These are phyloP conservation scores for Cystobasidium pallidum DNA, from an alignment of 1,284 basidiomycete genomes.

Conservation along the genomic window DNA sequence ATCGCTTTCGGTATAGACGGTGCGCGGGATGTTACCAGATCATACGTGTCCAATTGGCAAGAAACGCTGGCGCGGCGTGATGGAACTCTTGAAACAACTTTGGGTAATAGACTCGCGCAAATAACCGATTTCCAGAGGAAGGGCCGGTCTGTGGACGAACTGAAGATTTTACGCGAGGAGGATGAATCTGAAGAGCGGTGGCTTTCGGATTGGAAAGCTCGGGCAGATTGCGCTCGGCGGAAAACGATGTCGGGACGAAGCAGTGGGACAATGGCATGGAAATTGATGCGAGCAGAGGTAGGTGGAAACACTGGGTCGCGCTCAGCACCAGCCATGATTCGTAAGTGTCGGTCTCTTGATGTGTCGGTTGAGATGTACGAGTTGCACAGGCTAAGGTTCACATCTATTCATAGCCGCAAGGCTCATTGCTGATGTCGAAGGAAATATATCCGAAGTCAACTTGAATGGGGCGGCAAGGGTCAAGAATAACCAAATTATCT, in stretches of 20 bases:
- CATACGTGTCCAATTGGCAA: constrained; percentile 58
- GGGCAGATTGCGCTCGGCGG: constrained; percentile 7
- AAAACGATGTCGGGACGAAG: constrained; percentile 19
- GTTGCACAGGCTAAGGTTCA: not conserved
- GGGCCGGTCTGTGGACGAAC: not conserved
- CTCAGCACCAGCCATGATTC: not conserved
- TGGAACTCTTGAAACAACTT: not conserved
- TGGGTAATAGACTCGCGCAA: not conserved
- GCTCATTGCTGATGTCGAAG: not conserved
- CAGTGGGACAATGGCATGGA: constrained; percentile 42
- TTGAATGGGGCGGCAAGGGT: constrained; percentile 7
- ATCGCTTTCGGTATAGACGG: constrained; percentile 58
- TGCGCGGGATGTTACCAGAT: constrained; percentile 59
- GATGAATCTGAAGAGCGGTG: constrained; percentile 25
- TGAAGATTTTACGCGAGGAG: not conserved
- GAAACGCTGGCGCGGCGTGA: constrained; percentile 17
- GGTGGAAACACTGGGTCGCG: not conserved
- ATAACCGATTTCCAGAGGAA: not conserved
- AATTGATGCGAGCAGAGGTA: constrained; percentile 8
- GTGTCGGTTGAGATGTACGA: not conserved
- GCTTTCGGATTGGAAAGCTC: constrained; percentile 9
- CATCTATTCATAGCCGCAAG: not conserved
- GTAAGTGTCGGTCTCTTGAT: not conserved
- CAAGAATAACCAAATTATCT: not conserved
- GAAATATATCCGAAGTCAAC: not conserved